phyloP scores from a whole-genome alignment of 2,329 filamentous ascomycete genomes.

The Nothophoma quercina region DNA sequence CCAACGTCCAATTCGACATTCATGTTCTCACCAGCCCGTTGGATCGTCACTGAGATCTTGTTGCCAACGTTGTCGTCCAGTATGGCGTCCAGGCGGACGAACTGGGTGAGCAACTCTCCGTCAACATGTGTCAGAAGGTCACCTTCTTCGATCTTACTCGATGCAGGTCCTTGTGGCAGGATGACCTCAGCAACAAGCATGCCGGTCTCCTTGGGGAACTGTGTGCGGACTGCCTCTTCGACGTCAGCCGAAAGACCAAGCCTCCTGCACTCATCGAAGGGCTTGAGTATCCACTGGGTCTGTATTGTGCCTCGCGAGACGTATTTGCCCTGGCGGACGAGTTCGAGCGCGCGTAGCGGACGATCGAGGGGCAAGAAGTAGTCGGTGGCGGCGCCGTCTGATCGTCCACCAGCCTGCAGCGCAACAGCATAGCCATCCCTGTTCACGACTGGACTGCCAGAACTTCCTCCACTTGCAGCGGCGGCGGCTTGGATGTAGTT shows the following conservation, averaged over 20 bases:
- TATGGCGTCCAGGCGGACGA: constrained; percentile 89
- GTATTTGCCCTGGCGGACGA: constrained; percentile 76
- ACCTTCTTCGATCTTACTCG: constrained; percentile 88
- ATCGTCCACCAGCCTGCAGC: constrained; percentile 89
- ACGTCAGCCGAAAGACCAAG: constrained; percentile 84
- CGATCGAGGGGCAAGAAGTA: constrained; percentile 96
- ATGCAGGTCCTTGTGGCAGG: constrained; percentile 86
- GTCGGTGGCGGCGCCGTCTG: constrained; percentile 94
- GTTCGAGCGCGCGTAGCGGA: constrained; percentile 84
- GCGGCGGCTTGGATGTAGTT: constrained; percentile 98
- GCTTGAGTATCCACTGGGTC: constrained; percentile 95
- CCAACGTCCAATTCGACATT: constrained; percentile 85
- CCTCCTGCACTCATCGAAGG: constrained; percentile 94
- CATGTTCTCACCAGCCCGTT: constrained; percentile 86
- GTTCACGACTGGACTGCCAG: constrained; percentile 97
- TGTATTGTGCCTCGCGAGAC: constrained; percentile 96
- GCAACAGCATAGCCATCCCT: constrained; percentile 92
- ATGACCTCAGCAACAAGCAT: constrained; percentile 98
- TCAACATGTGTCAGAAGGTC: constrained; percentile 95
- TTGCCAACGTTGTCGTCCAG: constrained; percentile 85
- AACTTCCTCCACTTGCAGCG: constrained; percentile 94
- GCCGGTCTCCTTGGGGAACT: constrained; percentile 91
- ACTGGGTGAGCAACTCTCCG: constrained; percentile 89
- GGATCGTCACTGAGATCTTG: constrained; percentile 80
- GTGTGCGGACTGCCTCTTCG: constrained; percentile 83